These are phyloP conservation scores for Poterioochromonas sp. DNA, from an alignment of 352 stramenopile species.

Conservation along the genomic window DNA sequence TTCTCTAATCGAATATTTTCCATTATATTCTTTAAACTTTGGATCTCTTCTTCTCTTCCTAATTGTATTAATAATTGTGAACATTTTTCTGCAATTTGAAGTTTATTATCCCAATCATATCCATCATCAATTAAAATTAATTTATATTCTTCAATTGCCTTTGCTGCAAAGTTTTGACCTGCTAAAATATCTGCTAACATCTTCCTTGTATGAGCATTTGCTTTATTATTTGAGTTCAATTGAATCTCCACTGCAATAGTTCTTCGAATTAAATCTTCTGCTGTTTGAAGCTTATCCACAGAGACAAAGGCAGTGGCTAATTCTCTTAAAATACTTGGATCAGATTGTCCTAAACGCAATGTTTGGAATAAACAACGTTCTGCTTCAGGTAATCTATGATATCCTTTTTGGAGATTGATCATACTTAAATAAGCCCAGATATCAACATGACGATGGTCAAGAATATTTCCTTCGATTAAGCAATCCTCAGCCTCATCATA, in stretches of 20 bases:
- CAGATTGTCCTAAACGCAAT: constrained; percentile 4
- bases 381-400: not conserved
- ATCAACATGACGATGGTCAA: constrained; percentile 28
- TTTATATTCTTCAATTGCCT: constrained; percentile 31
- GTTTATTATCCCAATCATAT: not conserved
- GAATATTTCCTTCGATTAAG: constrained; percentile 24
- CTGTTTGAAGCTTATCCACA: constrained; percentile 27
- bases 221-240: not conserved
- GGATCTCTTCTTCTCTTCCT: constrained; percentile 26
- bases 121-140: not conserved
- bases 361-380: constrained; percentile 13
- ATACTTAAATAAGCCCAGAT: constrained; percentile 26
- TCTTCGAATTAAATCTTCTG: constrained; percentile 30
- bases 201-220: not conserved
- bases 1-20: not conserved
- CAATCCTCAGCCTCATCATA: constrained; percentile 21
- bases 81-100: not conserved
- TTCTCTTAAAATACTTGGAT: constrained; percentile 13
- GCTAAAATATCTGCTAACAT: constrained; percentile 29
- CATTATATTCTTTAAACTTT: no score
- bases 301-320: constrained; percentile 22
- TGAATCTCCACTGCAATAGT: not conserved
- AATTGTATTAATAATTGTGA: not conserved
- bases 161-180: constrained; percentile 25
- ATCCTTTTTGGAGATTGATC: not conserved